These are phyloP conservation scores for Coniochaeta sp. DNA, from an alignment of 2,329 filamentous ascomycete genomes.

Conservation along the genomic window DNA sequence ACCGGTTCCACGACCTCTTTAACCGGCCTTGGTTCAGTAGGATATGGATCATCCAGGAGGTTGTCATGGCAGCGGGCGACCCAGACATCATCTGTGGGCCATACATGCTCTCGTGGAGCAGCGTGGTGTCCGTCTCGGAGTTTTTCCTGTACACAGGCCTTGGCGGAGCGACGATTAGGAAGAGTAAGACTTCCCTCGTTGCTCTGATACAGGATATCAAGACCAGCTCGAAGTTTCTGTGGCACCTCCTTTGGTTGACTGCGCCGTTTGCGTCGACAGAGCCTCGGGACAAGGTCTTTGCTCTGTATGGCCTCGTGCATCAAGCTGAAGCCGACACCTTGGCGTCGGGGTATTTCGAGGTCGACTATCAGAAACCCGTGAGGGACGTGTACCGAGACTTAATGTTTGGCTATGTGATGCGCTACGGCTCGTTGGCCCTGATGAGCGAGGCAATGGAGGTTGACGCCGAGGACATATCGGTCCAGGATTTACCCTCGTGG, in stretches of 20 bases:
- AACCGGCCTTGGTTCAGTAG: background rate
- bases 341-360: background rate
- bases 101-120: background rate
- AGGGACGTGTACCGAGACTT: background rate
- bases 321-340: background rate
- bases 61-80: background rate
- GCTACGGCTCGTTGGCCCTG: background rate
- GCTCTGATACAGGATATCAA: background rate
- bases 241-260: background rate
- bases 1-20: background rate
- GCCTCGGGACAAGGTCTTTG: background rate
- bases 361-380: background rate
- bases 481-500: background rate
- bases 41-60: slow-evolving; percentile 1
- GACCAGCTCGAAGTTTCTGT: background rate
- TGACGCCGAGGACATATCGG: background rate
- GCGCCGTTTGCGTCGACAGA: background rate
- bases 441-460: background rate
- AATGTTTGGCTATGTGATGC: background rate
- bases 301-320: background rate
- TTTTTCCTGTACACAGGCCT: background rate
- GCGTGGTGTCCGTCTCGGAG: background rate
- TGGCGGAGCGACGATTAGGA: background rate
- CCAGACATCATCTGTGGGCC: background rate
- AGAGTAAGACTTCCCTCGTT: background rate